Evolutionary conservation across 23 red algal genomes (phyloP), one percentile per base, ranked within the genome.

Genomic region (Gracilaria caudata): DNA sequence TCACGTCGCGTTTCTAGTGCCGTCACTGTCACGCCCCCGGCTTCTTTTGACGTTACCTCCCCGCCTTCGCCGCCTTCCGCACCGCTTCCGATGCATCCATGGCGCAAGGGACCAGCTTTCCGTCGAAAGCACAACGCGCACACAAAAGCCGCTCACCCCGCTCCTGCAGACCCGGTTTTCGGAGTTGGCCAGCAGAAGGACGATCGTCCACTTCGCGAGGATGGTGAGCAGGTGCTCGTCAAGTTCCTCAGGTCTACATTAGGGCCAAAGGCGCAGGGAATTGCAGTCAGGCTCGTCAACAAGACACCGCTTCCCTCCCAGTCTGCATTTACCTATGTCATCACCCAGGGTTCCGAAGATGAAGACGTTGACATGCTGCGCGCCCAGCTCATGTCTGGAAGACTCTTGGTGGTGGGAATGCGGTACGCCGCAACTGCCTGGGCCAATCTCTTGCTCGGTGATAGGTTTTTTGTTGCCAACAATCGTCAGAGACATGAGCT

Each of bases 381-480:
- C 6, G 34, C 51, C 1, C 51, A 85, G 21, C 57, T 85, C 33
- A 54, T 38, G 44, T 54, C 59, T n/a, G 64, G 64, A 23, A 40
- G 59, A 23, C 64, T 85, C 17, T 72, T 14, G 3, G 19, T 28
- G 7, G 64, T n/a, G 0, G 81, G 81, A 37, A 63, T 85, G 44
- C 59, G 81, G 16, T 63, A 70, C 25, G 59, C 57, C 1, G 81
- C 60, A 2, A 63, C 60, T 12, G 60, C 60, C 7, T 85, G 81
- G 81, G 46, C 81, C 44, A 85, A 68, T 49, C 64, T 85, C 7
- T 54, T 85, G 81, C 57, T 85, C 39, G 81, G 81, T 28, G 81
- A 85, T 36, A 43, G 81, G 20, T 85, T 85, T 85, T 35, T 16
- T 12, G 51, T 58, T 11, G 61, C 37, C 59, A 47, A 37, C 40